Percentiles rank a stretch among this genome's conserved stretches.
Conservation (phyloP, 2,329 filamentous ascomycete genomes). For the Diaporthe sp. region DNA sequence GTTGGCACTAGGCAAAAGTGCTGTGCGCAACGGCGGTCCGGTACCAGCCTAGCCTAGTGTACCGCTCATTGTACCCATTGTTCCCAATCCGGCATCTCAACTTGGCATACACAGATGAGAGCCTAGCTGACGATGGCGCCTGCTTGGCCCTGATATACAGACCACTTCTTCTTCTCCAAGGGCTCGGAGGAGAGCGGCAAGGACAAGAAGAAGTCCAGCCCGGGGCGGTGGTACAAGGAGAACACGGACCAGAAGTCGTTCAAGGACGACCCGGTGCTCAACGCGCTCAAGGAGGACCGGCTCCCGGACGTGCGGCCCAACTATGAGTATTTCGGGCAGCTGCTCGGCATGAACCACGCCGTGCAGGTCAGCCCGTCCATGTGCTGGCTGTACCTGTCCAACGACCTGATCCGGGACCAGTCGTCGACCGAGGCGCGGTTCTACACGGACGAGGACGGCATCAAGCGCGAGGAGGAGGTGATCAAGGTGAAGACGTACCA, state of each 20-base stretch:
- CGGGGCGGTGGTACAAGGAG: conserved; percentile 35
- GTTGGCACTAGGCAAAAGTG: not conserved
- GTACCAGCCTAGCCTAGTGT: not conserved
- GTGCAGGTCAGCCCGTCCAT: conserved; percentile 67
- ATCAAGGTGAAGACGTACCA: conserved; percentile 34
- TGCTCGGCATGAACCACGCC: conserved; percentile 63
- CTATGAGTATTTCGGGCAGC: conserved; percentile 70
- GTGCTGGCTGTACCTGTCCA: conserved; percentile 69
- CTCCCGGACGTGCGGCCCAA: conserved; percentile 69
- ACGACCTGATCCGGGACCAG: conserved; percentile 56
- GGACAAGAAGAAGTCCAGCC: conserved; percentile 45
- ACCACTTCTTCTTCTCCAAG: conserved; percentile 69
- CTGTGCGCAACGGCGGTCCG: not conserved
- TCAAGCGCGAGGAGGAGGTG: conserved; percentile 27
- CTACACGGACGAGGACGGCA: conserved; percentile 27
- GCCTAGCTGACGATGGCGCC: conserved; percentile 36
- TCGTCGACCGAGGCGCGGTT: conserved; percentile 29
- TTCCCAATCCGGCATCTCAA: not conserved
- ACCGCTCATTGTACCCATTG: not conserved
- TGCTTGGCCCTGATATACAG: conserved; percentile 44
- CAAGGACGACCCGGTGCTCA: conserved; percentile 73
- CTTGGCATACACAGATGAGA: not conserved
- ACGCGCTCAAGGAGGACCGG: conserved; percentile 66
- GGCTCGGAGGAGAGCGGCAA: conserved; percentile 64
- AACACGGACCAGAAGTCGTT: conserved; percentile 63